Conservation (phyloP, 1,139 yeast genomes). For the Tardiomyces digboiensis region DNA sequence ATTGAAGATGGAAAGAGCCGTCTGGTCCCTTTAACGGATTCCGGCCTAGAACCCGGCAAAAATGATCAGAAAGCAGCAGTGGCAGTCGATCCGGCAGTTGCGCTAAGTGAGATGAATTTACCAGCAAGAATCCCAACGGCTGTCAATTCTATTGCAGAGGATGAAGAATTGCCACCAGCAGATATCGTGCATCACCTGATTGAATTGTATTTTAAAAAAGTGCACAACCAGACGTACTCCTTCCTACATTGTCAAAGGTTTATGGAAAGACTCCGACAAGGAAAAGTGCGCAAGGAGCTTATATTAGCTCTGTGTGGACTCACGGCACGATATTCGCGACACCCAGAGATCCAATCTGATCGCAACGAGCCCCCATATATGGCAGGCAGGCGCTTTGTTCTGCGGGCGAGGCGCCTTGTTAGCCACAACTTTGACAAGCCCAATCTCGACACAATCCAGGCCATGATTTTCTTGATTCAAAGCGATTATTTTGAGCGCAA, state of each 20-base stretch:
- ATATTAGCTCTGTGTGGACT: slow-evolving; percentile 29
- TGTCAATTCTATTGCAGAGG: background rate
- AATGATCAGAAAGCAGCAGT: slow-evolving; percentile 5
- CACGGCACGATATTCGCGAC: slow-evolving; percentile 28
- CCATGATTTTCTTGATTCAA: slow-evolving; percentile 25
- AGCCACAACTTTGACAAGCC: slow-evolving; percentile 27
- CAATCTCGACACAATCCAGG: slow-evolving; percentile 28
- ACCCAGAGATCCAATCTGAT: slow-evolving; percentile 19
- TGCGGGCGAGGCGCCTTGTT: slow-evolving; percentile 21
- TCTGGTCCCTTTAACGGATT: background rate
- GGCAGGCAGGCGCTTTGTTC: slow-evolving; percentile 26
- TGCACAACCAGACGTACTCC: slow-evolving; percentile 29
- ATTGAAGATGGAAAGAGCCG: background rate
- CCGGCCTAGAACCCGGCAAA: background rate
- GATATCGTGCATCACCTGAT: slow-evolving; percentile 19
- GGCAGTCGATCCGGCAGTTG: slow-evolving; percentile 2
- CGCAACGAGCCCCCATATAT: slow-evolving; percentile 16
- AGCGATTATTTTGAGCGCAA: slow-evolving; percentile 28
- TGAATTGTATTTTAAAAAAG: slow-evolving; percentile 24
- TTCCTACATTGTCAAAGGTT: slow-evolving; percentile 28
- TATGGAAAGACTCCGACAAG: slow-evolving; percentile 20
- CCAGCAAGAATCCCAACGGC: background rate
- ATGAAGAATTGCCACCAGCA: slow-evolving; percentile 8
- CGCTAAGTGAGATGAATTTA: no score
- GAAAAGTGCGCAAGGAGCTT: slow-evolving; percentile 22